phyloP scores from a whole-genome alignment of 257 asterid species.

The Nicotiana benthamiana region DNA sequence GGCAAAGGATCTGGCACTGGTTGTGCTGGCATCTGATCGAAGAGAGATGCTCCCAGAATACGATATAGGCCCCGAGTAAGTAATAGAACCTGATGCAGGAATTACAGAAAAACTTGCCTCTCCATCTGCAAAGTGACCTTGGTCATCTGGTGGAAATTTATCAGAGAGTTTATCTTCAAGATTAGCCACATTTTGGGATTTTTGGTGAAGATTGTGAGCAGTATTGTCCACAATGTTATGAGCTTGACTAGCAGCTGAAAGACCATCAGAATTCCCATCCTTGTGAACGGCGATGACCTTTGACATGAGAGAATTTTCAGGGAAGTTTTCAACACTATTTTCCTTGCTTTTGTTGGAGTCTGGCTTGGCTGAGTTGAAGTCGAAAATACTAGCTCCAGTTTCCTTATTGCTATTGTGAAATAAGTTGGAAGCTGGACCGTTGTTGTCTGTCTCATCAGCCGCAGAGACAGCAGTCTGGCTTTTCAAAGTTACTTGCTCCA shows the following conservation, averaged over 20 bases:
- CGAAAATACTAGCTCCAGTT: conserved; percentile 37
- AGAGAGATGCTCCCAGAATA: conserved; percentile 68
- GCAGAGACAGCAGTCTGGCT: conserved; percentile 16
- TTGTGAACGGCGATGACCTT: neutral
- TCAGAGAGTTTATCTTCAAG: conserved; percentile 15
- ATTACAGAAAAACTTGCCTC: conserved; percentile 71
- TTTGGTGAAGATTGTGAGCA: conserved; percentile 15
- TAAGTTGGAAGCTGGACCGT: conserved; percentile 17
- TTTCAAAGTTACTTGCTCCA: conserved; percentile 25
- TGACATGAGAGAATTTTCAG: neutral
- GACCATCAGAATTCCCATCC: neutral
- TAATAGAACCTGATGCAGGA: conserved; percentile 31
- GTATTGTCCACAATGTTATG: neutral
- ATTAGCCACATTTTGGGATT: conserved; percentile 7
- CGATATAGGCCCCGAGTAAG: conserved; percentile 62
- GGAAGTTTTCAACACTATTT: conserved; percentile 7
- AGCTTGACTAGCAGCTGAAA: conserved; percentile 6
- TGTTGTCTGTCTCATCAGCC: conserved; percentile 28
- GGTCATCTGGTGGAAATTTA: conserved; percentile 19
- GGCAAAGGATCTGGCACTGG: conserved; percentile 80
- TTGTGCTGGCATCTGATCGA: conserved; percentile 86
- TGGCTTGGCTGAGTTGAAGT: conserved; percentile 31
- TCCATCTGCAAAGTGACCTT: conserved; percentile 37
- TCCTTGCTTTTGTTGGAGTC: conserved; percentile 4
- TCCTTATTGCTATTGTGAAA: conserved; percentile 34